Evolutionary conservation across 805 yeast species (phyloP).

Genomic region (Saccharomyces paradoxus): DNA sequence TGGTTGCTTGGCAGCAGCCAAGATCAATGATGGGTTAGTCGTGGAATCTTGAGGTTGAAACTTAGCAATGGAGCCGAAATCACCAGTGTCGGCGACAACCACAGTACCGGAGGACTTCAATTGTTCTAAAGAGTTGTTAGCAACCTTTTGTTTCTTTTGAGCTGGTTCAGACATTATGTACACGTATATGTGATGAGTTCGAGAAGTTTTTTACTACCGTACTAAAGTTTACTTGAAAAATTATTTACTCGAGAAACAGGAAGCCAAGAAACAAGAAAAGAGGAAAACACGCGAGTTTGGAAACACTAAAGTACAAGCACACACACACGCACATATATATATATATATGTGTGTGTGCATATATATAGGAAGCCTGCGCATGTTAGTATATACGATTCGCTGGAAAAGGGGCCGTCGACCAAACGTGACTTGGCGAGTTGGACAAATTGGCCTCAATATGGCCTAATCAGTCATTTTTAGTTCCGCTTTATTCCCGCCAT

Average conservation of each 20-base stretch:
- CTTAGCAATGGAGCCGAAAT: constrained; percentile 92
- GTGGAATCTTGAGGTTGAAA: constrained; percentile 98
- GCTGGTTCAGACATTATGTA: constrained; percentile 13
- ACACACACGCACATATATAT: not conserved
- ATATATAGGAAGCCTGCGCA: not conserved
- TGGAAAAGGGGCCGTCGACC: not conserved
- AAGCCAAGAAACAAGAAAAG: not conserved
- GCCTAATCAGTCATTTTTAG: not conserved
- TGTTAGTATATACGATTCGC: not conserved
- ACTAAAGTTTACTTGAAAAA: not conserved
- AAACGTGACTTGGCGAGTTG: not conserved
- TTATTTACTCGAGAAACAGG: not conserved
- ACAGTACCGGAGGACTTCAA: constrained; percentile 90
- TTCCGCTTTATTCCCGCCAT: not conserved
- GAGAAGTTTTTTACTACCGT: not conserved
- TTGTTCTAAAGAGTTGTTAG: constrained; percentile 68
- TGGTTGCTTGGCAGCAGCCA: constrained; percentile 86
- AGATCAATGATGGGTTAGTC: constrained; percentile 92
- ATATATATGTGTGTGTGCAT: not conserved
- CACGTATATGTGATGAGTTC: not conserved
- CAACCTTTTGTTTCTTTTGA: constrained; percentile 30
- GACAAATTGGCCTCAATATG: not conserved
- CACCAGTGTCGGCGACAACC: constrained; percentile 97
- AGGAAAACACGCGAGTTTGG: not conserved
- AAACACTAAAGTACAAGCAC: not conserved